Evolutionary conservation across 768 basidiomycete genomes (phyloP), one percentile per base, ranked within the genome.

Genomic region (Auricularia sp.): DNA sequence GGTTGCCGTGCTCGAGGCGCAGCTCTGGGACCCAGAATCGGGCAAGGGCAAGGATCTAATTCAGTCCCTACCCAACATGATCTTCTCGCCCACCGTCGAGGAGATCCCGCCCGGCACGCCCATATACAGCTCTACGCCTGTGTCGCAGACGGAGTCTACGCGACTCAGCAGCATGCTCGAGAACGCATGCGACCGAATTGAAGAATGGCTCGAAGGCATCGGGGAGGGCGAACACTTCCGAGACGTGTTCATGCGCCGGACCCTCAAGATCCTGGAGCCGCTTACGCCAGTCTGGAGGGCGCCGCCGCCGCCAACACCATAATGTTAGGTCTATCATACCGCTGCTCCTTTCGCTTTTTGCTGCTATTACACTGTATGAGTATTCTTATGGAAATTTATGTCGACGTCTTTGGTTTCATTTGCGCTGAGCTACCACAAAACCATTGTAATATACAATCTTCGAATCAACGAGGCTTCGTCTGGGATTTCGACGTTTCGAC

Each of bases 141-240:
- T 85, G 58, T 89, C 77, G 65, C 86, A 87, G 69, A 92, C 90
- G 3, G 90, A 92, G 67, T 75, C 83, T 37, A 86, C 87, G 13
- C 79, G 90, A n/a, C 72, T 92, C 33, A 77, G 82, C 47, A 90
- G 89, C 68, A 69, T 92, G 61, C 77, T 92, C 36, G 75, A 89
- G 3, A 77, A 79, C 0, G 87, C 86, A 0, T 80, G 83, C 34
- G 80, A 82, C 11, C 77, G 73, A 8, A 70, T 92, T 54, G 90
- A 91, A 68, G 88, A 88, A 67, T 92, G 89, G 89, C 67, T 90
- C 54, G 70, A 75, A 3, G 70, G 69, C 35, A 70, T 67, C 29
- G 56, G 29, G 24, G 29, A 59, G 18, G 24, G 29, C 56, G 34
- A 29, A 18, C 24, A 59, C 34, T 59, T 59, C 56, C 56, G 56